Evolutionary conservation across 768 basidiomycete species (phyloP).

Genomic region (Suillus weaverae): DNA sequence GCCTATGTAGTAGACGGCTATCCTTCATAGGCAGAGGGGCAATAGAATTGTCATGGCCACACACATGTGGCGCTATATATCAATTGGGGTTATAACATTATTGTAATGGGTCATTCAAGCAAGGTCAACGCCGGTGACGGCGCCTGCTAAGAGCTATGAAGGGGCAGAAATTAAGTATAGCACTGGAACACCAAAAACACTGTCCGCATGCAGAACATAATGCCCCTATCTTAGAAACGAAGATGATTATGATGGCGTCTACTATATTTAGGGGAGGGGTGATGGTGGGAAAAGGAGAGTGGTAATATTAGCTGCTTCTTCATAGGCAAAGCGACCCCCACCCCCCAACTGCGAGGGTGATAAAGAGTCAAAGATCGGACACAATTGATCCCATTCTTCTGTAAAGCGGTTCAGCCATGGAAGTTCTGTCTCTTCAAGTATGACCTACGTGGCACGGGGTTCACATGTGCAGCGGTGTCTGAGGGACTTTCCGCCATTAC

Average conservation of each 20-base stretch:
- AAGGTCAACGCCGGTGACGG: no score
- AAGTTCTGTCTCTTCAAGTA: background rate
- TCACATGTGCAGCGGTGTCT: background rate
- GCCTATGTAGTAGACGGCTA: no score
- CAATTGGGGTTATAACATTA: no score
- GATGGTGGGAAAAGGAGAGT: constrained; percentile 13
- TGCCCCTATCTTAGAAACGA: background rate
- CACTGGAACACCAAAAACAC: background rate
- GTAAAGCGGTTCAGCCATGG: background rate
- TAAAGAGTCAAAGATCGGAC: constrained; percentile 24
- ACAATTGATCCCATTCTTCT: constrained; percentile 28
- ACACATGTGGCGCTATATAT: no score
- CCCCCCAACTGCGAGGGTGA: constrained; percentile 16
- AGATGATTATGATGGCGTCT: background rate
- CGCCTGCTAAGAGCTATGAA: background rate
- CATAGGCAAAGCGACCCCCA: constrained; percentile 18
- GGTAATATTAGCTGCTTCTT: constrained; percentile 21
- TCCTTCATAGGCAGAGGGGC: no score
- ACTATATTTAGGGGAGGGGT: background rate
- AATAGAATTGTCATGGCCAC: no score
- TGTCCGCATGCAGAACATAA: background rate
- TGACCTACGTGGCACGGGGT: background rate
- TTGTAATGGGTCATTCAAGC: no score
- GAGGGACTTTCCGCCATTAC: constrained; percentile 28
- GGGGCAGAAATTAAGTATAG: background rate